Evolutionary conservation across 805 yeast genomes (phyloP).

Genomic region (Scheffersomyces coipomensis): DNA sequence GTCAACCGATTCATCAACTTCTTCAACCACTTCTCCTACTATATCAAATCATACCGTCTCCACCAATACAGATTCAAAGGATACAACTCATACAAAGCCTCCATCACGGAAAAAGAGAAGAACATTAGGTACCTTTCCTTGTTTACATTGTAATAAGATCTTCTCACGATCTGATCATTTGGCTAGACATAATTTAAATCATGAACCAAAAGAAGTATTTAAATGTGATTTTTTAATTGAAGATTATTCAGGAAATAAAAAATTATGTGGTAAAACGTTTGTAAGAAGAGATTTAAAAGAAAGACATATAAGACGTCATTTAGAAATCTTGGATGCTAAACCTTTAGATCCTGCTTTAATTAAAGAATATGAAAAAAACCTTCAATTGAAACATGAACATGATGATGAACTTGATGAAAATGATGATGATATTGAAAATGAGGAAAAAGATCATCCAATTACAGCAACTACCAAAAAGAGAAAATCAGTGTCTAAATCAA

Average conservation of each 20-base stretch:
- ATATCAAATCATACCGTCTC: too few species aligned
- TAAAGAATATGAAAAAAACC: background rate
- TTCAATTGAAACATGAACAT: background rate
- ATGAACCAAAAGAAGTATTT: slow-evolving; percentile 51
- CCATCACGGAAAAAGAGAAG: slow-evolving; percentile 19
- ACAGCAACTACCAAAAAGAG: too few species aligned
- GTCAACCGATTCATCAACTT: too few species aligned
- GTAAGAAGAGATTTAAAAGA: slow-evolving; percentile 59
- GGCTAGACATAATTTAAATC: slow-evolving; percentile 63
- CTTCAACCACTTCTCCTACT: too few species aligned
- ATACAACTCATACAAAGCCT: too few species aligned
- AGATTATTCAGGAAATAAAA: slow-evolving; percentile 36
- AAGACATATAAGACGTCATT: slow-evolving; percentile 33
- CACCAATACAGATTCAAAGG: too few species aligned
- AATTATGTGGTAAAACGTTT: slow-evolving; percentile 57
- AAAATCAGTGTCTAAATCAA: too few species aligned
- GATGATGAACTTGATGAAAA: background rate
- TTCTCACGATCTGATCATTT: slow-evolving; percentile 65
- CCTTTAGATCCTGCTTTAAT: background rate
- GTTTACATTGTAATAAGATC: slow-evolving; percentile 50
- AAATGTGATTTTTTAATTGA: slow-evolving; percentile 52
- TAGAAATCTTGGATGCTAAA: slow-evolving; percentile 6
- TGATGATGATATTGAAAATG: background rate
- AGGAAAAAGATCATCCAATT: background rate
- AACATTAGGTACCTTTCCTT: slow-evolving; percentile 29